Evolutionary conservation across 2,329 filamentous ascomycete genomes (phyloP), one percentile per base, ranked within the genome.

Genomic region (Verticillium klebahnii): DNA sequence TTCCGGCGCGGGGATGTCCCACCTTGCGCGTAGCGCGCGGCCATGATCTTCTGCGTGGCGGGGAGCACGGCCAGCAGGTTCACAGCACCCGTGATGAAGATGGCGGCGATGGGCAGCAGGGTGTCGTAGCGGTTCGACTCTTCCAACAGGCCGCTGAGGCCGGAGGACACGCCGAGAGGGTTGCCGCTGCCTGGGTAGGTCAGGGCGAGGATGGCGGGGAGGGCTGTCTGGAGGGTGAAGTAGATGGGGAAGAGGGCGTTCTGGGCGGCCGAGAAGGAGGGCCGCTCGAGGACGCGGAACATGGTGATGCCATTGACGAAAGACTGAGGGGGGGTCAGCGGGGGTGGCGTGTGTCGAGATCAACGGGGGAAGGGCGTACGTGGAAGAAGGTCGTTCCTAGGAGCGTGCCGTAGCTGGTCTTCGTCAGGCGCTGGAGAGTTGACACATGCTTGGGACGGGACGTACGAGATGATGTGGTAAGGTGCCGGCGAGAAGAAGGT

Each of bases 361-460:
- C 15, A 29, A n/a, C 29, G 29, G 32, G 58, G 31, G 25, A 60
- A 36, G n/a, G 19, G 50, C 69, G 57, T 76, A 90, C 89, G 74
- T 98, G 92, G 77, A 93, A 98, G 74, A 97, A 83, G 45, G 92
- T 90, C 32, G 89, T 89, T 66, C 95, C 95, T 15, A 98, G 81
- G 58, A 98, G 85, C 23, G 92, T 93, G 67, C 92, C 93, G 77
- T 96, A 97, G 72, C 92, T 95, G 68, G 56, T 17, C 59, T 56
- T 25, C 58, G 39, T 61, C 66, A 62, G 66, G 59, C 11, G 32
- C 50, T 59, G 19, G 36, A 50, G 36, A 40, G 58, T 39, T 25
- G 25, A 32, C 58, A 40, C 58, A n/a, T 31, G 4, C 50, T 25
- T 29, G 37, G 23, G 34, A 25, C 17, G 56, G 31, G 29, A 72